A percentile compares a stretch with the other conserved stretches of the same genome.
Conservation (phyloP, 495 filamentous ascomycete genomes). For the Xylaria castorea region DNA sequence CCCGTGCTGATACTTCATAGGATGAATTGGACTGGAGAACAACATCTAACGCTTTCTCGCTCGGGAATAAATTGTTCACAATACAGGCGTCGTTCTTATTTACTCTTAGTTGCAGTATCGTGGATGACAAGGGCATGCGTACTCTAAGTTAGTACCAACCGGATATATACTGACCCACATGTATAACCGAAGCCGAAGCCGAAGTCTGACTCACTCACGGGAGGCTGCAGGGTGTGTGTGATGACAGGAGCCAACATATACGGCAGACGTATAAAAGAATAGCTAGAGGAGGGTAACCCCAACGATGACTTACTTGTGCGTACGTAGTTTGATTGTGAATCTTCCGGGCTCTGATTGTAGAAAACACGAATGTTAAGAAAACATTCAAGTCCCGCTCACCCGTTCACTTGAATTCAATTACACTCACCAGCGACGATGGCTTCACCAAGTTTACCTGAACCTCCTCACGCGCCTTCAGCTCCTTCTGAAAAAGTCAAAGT, state of each 20-base stretch:
- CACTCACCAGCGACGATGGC: conserved; percentile 2
- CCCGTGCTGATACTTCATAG: background rate
- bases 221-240: background rate
- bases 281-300: background rate
- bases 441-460: conserved; percentile 6
- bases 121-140: background rate
- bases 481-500: conserved; percentile 4
- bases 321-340: background rate
- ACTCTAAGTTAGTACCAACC: background rate
- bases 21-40: background rate
- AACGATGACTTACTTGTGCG: background rate
- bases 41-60: background rate
- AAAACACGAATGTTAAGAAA: background rate
- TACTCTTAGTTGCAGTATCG: background rate
- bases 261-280: background rate
- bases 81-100: background rate
- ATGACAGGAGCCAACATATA: background rate
- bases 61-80: background rate
- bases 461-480: background rate
- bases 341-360: background rate
- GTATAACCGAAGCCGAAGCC: background rate
- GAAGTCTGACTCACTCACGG: background rate
- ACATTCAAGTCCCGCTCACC: background rate
- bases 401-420: background rate
- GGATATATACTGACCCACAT: background rate